Evolutionary conservation across 768 basidiomycete species (phyloP), one percentile per base, ranked within the genome.

Genomic region (Auricularia sp.): DNA sequence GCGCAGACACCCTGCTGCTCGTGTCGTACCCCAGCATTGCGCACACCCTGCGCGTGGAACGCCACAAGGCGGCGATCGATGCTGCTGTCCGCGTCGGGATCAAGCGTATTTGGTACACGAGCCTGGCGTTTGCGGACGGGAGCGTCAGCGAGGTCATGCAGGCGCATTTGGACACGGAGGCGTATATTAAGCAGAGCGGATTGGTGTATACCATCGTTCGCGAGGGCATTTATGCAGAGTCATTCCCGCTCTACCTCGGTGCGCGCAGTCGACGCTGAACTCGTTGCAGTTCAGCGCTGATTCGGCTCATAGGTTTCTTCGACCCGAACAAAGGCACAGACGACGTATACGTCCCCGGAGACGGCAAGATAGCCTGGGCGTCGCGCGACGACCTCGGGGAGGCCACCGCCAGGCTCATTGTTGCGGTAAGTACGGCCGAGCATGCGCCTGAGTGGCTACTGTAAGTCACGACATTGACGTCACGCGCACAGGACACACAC

Each of bases 351-450:
- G 56, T 73, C n/a, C 74, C 74, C 14, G 69, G 71, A 33, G 75
- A 77, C 62, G 76, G 76, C n/a, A 68, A 66, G n/a, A 73, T 77
- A 44, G 75, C 73, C 13, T 78, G 74, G 75, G 73, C 70, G 14
- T 66, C 70, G 61, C 68, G 74, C 51, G 72, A 75, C 54, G 77
- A 78, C 56, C 70, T 78, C 3, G 77, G 74, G 7, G 75, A 75
- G 65, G 76, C 71, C 3, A 77, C 75, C 1, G 75, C 76, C 39
- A 73, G 68, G 64, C 66, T 78, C 61, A 70, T 78, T 62, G 70
- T 68, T 3, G 67, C 69, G 44, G 72, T 72, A 3, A 65, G 65
- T 29, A 29, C 29, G 29, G 29, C 29, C 29, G 29, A 29, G 29
- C 29, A 29, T 29, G 29, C 29, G 29, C 29, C 56, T 42, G 39